Conservation (phyloP, 2,329 filamentous ascomycete genomes). For the Sclerotinia sclerotiorum region DNA sequence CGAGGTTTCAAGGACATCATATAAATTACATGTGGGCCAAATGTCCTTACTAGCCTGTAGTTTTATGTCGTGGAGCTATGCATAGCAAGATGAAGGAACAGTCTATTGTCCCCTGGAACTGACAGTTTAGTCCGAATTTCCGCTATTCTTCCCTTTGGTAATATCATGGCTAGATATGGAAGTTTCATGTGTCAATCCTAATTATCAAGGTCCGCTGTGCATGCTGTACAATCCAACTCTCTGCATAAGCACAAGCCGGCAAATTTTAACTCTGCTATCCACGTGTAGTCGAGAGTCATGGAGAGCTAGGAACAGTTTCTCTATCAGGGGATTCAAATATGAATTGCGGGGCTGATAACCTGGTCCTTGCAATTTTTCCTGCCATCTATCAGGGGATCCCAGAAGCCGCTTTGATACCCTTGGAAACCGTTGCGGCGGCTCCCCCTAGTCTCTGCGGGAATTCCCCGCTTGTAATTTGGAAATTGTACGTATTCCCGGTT, state of each 20-base stretch:
- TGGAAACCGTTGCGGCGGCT: neutral
- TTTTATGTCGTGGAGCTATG: neutral
- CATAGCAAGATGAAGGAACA: neutral
- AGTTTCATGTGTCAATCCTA: neutral
- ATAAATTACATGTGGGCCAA: neutral
- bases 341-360: conserved; percentile 1
- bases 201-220: neutral
- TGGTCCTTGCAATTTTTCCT: neutral
- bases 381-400: neutral
- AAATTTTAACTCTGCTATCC: neutral
- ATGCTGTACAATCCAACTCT: neutral
- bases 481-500: neutral
- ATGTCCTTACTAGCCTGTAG: neutral
- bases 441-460: neutral
- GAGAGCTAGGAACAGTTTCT: neutral
- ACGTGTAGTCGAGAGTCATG: too few relatives aligned
- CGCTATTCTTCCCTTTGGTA: neutral
- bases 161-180: neutral
- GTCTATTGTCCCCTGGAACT: neutral
- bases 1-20: neutral
- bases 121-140: neutral
- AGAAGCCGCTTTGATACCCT: neutral
- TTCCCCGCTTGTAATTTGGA: neutral
- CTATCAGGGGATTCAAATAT: neutral
- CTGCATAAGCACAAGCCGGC: neutral